Evolutionary conservation across 768 basidiomycete species (phyloP).

Genomic region (Suillus placidus): DNA sequence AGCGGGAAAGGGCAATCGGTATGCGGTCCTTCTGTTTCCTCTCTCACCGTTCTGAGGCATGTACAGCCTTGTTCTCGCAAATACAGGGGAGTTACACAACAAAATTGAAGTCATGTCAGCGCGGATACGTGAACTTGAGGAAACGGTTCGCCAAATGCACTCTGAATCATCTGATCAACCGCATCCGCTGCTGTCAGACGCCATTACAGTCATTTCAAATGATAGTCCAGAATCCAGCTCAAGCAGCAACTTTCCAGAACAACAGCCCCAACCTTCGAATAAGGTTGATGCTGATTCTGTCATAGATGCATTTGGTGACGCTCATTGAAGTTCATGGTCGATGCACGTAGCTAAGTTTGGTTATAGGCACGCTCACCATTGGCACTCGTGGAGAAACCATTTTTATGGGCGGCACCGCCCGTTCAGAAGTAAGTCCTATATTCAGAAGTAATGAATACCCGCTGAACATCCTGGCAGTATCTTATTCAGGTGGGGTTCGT

Average conservation of each 20-base stretch:
- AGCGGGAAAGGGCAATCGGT: slow-evolving; percentile 64
- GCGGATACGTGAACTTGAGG: slow-evolving; percentile 66
- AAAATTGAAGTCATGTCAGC: slow-evolving; percentile 56
- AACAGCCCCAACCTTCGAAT: neutral
- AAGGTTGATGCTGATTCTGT: slow-evolving; percentile 45
- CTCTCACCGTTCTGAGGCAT: neutral
- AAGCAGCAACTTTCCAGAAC: slow-evolving; percentile 14
- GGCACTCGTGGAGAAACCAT: slow-evolving; percentile 55
- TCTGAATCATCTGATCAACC: slow-evolving; percentile 48
- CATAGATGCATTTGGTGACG: slow-evolving; percentile 52
- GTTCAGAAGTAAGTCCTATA: slow-evolving; percentile 56
- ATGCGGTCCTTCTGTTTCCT: slow-evolving; percentile 10
- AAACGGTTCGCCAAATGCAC: slow-evolving; percentile 54
- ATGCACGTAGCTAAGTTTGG: slow-evolving; percentile 3
- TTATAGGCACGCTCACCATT: slow-evolving; percentile 57
- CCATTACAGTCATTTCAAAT: slow-evolving; percentile 31
- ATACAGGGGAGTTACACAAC: slow-evolving; percentile 72
- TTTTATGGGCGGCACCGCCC: slow-evolving; percentile 67
- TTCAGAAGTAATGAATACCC: neutral
- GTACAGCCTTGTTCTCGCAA: slow-evolving; percentile 60
- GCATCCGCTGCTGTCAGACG: slow-evolving; percentile 48
- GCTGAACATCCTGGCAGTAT: slow-evolving; percentile 41
- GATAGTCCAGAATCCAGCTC: slow-evolving; percentile 20
- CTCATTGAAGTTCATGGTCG: too few relatives aligned
- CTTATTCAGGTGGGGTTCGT: slow-evolving; percentile 50